A percentile compares a stretch with the other conserved stretches of the same genome.
Evolutionary conservation across 2,329 filamentous ascomycete species (phyloP).

Genomic region (Hypomyces rosellus): DNA sequence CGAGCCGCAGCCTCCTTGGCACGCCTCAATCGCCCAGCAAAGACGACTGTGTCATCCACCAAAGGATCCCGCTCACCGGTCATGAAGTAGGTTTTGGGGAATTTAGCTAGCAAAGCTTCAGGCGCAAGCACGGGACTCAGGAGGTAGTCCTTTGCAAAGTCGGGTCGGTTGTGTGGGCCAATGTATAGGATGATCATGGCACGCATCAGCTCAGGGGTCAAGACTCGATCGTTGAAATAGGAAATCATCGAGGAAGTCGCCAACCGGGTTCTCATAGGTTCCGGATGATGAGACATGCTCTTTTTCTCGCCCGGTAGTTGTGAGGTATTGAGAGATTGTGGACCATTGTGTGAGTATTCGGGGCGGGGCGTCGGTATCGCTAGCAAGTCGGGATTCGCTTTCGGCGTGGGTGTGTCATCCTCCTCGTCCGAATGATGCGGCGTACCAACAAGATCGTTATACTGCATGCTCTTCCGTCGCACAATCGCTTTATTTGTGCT

Average conservation of each 20-base stretch:
- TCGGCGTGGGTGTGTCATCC: slow-evolving; percentile 39
- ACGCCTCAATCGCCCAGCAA: slow-evolving; percentile 79
- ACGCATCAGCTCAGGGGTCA: slow-evolving; percentile 97
- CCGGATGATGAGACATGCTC: slow-evolving; percentile 43
- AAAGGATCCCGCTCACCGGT: slow-evolving; percentile 93
- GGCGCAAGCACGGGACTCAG: slow-evolving; percentile 87
- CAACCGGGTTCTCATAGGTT: slow-evolving; percentile 71
- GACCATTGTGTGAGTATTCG: slow-evolving; percentile 45
- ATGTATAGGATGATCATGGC: slow-evolving; percentile 99
- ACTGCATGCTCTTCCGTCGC: slow-evolving; percentile 81
- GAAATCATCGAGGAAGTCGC: slow-evolving; percentile 97
- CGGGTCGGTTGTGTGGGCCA: slow-evolving; percentile 84
- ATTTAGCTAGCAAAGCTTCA: slow-evolving; percentile 72
- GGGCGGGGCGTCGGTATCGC: slow-evolving; percentile 24
- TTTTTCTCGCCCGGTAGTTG: slow-evolving; percentile 15
- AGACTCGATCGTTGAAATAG: slow-evolving; percentile 91
- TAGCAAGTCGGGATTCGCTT: slow-evolving; percentile 24
- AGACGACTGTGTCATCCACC: slow-evolving; percentile 95
- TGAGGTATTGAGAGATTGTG: slow-evolving; percentile 23
- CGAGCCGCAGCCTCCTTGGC: slow-evolving; percentile 54
- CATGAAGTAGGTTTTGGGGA: slow-evolving; percentile 89
- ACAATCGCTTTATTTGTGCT: slow-evolving; percentile 74
- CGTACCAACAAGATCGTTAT: slow-evolving; percentile 75
- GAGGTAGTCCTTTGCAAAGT: slow-evolving; percentile 86
- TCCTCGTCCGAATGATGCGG: slow-evolving; percentile 77